Base-by-base conservation (phyloP, 805 yeast genomes). In the Wickerhamiella shivajii region DNA sequence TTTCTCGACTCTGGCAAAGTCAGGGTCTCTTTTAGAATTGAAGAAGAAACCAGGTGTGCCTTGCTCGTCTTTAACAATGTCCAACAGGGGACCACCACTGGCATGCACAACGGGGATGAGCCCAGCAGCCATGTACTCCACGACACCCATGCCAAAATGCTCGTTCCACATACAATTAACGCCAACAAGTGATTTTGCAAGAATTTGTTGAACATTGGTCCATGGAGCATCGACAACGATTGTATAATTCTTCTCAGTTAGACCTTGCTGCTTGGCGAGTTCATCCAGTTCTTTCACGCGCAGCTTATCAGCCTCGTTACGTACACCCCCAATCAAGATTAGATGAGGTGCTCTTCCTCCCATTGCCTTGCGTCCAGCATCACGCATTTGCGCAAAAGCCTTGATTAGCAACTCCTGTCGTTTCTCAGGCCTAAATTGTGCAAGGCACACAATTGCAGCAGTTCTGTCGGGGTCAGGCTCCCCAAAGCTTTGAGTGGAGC, bases 101-200 rank as follows among this genome's bases (percentile, higher is more conserved):
- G 92, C 92, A 56, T 92, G 97, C 3, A 74, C 90, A 2, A 90
- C 59, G 1, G 98, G 96, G 12, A 90, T 70, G 18, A 77, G 65
- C 0, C 96, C 97, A 35, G 78, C 68, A 2, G 87, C 75, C 59
- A 79, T 63, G 51, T 84, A 81, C 55, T 90, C 99, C 6, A 90
- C 98, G 4, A 90, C 87, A 1, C 94, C 87, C 47, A 90, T 90
- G 13, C 99, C 99, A 54, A 90, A 90, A 59, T 90, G 99, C 60
- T 90, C 99, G 56, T 90, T 90, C 98, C 98, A 90, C 99, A 90
- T 90, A 19, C 93, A 84, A 49, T 90, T 87, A 24, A 90, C 61
- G 4, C 98, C 98, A 47, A 71, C 73, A 17, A 73, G 68, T 3
- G 83, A 68, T 10, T 53, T 57, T 9, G 59, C 46, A 21, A 92